Evolutionary conservation across 495 filamentous ascomycete species (phyloP).

Genomic region (Trypethelium eluteriae): DNA sequence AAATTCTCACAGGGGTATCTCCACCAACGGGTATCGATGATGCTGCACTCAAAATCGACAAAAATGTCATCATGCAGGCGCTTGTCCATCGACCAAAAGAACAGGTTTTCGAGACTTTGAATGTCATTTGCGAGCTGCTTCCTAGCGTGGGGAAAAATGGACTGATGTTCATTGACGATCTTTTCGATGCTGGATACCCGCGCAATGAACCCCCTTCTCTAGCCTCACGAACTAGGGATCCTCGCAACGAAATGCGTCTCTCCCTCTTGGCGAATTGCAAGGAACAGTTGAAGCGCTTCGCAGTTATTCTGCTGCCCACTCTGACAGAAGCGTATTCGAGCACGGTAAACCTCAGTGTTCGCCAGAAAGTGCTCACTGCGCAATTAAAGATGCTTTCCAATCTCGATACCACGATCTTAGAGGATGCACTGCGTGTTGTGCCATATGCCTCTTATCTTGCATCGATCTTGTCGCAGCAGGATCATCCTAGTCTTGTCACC

Average conservation of each 20-base stretch:
- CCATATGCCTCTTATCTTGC: conserved; percentile 97
- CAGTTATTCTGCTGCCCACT: conserved; percentile 90
- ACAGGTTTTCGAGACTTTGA: conserved; percentile 93
- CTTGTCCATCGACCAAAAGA: conserved; percentile 94
- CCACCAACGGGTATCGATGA: conserved; percentile 74
- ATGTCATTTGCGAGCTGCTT: conserved; percentile 93
- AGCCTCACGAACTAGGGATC: conserved; percentile 45
- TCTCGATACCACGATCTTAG: conserved; percentile 70
- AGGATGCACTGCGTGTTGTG: conserved; percentile 80
- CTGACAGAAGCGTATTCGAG: conserved; percentile 96
- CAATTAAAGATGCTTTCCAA: conserved; percentile 99
- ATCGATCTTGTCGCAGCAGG: conserved; percentile 91
- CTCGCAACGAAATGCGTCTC: conserved; percentile 67
- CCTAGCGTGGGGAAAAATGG: conserved; percentile 53
- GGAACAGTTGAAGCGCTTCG: conserved; percentile 80
- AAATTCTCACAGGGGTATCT: conserved; percentile 94
- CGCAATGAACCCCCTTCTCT: conserved; percentile 35
- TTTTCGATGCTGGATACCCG: conserved; percentile 43
- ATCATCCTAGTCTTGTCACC: conserved; percentile 80
- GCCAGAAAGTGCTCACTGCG: conserved; percentile 91
- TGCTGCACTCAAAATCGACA: conserved; percentile 83
- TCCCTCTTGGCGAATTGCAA: conserved; percentile 73
- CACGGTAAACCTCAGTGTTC: conserved; percentile 93
- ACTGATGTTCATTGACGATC: conserved; percentile 47
- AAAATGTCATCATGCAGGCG: conserved; percentile 97